Conservation (phyloP, 169 alveolate species). For the Plasmodium vivax region DNA sequence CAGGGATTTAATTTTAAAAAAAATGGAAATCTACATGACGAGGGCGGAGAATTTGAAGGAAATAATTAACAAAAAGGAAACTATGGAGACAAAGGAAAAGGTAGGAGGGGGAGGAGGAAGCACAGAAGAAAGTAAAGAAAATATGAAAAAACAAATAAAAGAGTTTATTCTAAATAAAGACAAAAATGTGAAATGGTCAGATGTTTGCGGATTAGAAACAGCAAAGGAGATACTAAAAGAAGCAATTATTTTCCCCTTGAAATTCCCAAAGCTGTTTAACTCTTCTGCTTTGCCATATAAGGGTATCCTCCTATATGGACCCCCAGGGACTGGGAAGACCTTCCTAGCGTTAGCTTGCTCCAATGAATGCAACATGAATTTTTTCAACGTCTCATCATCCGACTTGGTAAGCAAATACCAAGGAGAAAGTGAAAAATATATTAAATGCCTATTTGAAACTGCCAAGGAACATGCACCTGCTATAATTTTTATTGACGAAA, state of each 20-base stretch:
- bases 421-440: constrained; percentile 99
- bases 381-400: constrained; percentile 95
- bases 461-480: constrained; percentile 97
- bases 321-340: constrained; percentile 99
- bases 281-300: constrained; percentile 81
- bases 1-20: constrained; percentile 78
- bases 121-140: constrained; percentile 62
- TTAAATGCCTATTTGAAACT: constrained; percentile 93
- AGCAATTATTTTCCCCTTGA: constrained; percentile 96
- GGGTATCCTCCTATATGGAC: constrained; percentile 81
- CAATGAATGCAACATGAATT: constrained; percentile 97
- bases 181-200: constrained; percentile 95
- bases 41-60: constrained; percentile 82
- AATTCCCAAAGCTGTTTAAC: constrained; percentile 95
- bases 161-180: constrained; percentile 67
- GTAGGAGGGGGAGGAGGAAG: constrained; percentile 55
- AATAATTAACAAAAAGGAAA: constrained; percentile 62
- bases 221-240: constrained; percentile 95
- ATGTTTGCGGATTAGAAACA: constrained; percentile 95
- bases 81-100: constrained; percentile 54
- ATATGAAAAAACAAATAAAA: constrained; percentile 67
- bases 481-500: constrained; percentile 98
- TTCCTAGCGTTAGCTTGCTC: constrained; percentile 99
- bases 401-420: constrained; percentile 98
- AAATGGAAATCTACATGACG: constrained; percentile 82